A percentile compares a stretch with the other conserved stretches of the same genome.
These are phyloP conservation scores for Aspergillus brasiliensis DNA, from an alignment of 2,329 filamentous ascomycete genomes.

Conservation along the genomic window DNA sequence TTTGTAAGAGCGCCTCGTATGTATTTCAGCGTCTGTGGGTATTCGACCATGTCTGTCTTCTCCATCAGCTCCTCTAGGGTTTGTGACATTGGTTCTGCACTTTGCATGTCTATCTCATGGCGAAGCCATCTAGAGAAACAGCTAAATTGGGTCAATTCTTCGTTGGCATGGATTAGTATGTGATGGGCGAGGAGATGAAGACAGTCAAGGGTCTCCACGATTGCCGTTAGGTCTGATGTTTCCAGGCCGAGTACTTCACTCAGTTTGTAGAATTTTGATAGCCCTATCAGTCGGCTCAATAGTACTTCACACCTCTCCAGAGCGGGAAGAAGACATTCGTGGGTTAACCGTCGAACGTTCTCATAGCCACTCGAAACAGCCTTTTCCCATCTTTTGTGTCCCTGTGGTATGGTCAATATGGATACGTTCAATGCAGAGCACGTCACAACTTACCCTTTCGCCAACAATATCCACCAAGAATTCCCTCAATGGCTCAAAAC, in stretches of 20 bases:
- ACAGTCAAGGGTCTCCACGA: conserved; percentile 70
- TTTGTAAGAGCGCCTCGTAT: conserved; percentile 69
- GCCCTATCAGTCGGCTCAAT: conserved; percentile 77
- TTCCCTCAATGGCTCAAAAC: conserved; percentile 72
- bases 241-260: conserved; percentile 68
- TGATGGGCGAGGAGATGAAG: conserved; percentile 76
- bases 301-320: conserved; percentile 81
- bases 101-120: conserved; percentile 77
- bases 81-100: conserved; percentile 61
- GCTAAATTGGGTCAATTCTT: conserved; percentile 75
- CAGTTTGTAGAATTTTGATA: conserved; percentile 76
- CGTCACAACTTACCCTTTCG: conserved; percentile 64
- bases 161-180: conserved; percentile 68
- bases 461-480: conserved; percentile 85
- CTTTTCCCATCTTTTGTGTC: conserved; percentile 94
- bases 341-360: conserved; percentile 73
- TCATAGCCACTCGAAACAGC: conserved; percentile 76
- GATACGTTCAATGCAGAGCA: neutral
- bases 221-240: conserved; percentile 60
- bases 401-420: conserved; percentile 52
- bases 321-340: conserved; percentile 86
- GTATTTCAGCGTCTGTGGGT: conserved; percentile 72
- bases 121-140: conserved; percentile 83
- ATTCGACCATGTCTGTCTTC: conserved; percentile 74
- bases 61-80: conserved; percentile 72